These are phyloP conservation scores for Panicum hallii DNA, from an alignment of 202 grass and related monocot species.

Conservation along the genomic window DNA sequence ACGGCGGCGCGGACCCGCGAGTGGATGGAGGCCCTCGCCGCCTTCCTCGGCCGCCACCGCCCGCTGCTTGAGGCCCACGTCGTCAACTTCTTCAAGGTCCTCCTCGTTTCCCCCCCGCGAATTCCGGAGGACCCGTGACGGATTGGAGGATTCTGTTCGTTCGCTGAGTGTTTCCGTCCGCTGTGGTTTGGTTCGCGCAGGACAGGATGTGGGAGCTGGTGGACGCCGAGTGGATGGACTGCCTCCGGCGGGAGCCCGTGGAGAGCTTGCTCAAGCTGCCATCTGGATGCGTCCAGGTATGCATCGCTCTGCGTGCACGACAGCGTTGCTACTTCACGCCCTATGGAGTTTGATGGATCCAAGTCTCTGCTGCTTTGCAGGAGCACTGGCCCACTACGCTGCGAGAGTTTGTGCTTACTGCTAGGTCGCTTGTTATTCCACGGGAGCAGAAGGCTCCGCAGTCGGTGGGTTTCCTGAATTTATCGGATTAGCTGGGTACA, in stretches of 20 bases:
- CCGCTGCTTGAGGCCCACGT: constrained; percentile 79
- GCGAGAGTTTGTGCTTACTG: constrained; percentile 59
- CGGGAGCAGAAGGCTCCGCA: constrained; percentile 57
- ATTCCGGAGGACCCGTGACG: not conserved
- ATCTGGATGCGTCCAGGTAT: constrained; percentile 72
- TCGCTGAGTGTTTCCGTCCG: not conserved
- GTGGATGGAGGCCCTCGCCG: constrained; percentile 77
- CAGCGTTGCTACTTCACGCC: not conserved
- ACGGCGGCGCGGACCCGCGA: constrained; percentile 63
- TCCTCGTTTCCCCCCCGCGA: not conserved
- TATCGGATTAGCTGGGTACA: not conserved
- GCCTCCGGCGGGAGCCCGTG: constrained; percentile 69
- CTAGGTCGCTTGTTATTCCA: constrained; percentile 68
- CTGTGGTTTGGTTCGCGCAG: constrained; percentile 44
- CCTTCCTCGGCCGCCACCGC: constrained; percentile 62
- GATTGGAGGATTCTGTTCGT: not conserved
- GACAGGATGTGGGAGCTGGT: constrained; percentile 78
- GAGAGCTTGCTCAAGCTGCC: constrained; percentile 68
- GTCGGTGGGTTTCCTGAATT: constrained; percentile 51
- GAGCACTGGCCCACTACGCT: constrained; percentile 77
- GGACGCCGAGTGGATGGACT: constrained; percentile 87
- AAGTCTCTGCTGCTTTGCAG: constrained; percentile 48
- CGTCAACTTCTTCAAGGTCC: constrained; percentile 97
- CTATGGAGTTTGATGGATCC: not conserved
- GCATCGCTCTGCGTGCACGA: not conserved